Conservation (phyloP, 352 stramenopile species). For the Globisporangium nunn region DNA sequence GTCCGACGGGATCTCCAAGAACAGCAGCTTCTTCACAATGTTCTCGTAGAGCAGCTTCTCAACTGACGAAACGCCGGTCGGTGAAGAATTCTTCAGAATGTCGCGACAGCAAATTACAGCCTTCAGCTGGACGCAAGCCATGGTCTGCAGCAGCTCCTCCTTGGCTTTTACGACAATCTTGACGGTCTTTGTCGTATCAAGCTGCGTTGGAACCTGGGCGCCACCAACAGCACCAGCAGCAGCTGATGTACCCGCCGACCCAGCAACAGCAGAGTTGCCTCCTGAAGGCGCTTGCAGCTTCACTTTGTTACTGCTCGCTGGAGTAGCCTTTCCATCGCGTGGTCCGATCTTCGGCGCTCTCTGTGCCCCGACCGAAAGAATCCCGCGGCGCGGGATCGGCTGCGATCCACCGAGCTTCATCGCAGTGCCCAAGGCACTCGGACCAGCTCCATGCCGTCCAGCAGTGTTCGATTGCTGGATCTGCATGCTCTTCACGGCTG, state of each 20-base stretch:
- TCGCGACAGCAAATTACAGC: slow-evolving; percentile 65
- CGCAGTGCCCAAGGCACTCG: slow-evolving; percentile 23
- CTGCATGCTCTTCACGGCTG: slow-evolving; percentile 81
- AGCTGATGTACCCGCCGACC: slow-evolving; percentile 1
- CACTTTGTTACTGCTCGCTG: slow-evolving; percentile 24
- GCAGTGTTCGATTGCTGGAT: slow-evolving; percentile 62
- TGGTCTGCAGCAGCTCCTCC: slow-evolving; percentile 75
- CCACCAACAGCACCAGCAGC: neutral
- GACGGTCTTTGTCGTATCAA: slow-evolving; percentile 39
- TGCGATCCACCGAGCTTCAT: slow-evolving; percentile 49
- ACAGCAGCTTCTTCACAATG: slow-evolving; percentile 79
- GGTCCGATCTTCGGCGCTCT: slow-evolving; percentile 17
- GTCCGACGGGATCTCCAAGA: slow-evolving; percentile 74
- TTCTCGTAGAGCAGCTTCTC: slow-evolving; percentile 75
- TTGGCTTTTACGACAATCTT: slow-evolving; percentile 67
- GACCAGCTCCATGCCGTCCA: slow-evolving; percentile 25
- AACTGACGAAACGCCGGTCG: slow-evolving; percentile 57
- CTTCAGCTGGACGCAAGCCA: slow-evolving; percentile 69
- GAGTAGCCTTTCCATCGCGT: slow-evolving; percentile 20
- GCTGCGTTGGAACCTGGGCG: neutral
- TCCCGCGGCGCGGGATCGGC: slow-evolving; percentile 41
- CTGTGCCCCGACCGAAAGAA: slow-evolving; percentile 17
- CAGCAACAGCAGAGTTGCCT: neutral
- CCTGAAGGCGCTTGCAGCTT: slow-evolving; percentile 20
- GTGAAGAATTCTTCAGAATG: slow-evolving; percentile 59